Conservation (phyloP, 2,329 filamentous ascomycete species). For the Aschersonia sp. region DNA sequence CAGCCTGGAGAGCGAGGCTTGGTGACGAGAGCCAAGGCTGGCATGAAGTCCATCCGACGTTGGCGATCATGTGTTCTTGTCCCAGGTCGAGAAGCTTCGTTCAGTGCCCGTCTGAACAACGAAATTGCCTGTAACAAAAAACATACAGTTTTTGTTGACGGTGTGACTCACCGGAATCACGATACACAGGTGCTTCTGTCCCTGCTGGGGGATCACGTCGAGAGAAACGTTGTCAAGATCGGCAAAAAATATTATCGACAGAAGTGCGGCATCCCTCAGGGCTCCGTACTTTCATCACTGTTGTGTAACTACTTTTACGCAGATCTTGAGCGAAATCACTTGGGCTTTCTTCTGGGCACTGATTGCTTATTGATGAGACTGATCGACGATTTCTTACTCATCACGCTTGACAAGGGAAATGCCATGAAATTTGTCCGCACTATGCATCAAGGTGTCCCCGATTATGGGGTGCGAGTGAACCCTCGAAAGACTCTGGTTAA, state of each 20-base stretch:
- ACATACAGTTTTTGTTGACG: constrained; percentile 68
- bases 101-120: constrained; percentile 29
- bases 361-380: constrained; percentile 63
- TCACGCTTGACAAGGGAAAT: constrained; percentile 55
- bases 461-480: constrained; percentile 71
- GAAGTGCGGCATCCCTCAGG: constrained; percentile 81
- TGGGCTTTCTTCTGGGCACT: constrained; percentile 46
- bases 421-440: constrained; percentile 59
- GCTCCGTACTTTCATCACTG: constrained; percentile 72
- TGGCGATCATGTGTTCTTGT: constrained; percentile 40
- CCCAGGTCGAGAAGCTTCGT: constrained; percentile 23
- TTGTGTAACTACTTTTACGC: constrained; percentile 96
- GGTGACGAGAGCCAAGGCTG: constrained; percentile 7
- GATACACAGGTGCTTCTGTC: constrained; percentile 45
- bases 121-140: constrained; percentile 29
- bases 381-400: constrained; percentile 85
- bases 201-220: constrained; percentile 69
- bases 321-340: constrained; percentile 57
- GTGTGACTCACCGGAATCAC: constrained; percentile 41
- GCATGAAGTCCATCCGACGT: constrained; percentile 24
- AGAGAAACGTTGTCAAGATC: constrained; percentile 72
- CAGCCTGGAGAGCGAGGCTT: constrained; percentile 26
- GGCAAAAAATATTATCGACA: constrained; percentile 83
- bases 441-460: constrained; percentile 67
- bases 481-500: constrained; percentile 71